Evolutionary conservation across 2,329 filamentous ascomycete genomes (phyloP), one percentile per base, ranked within the genome.

Genomic region (Nemania bipapillata): DNA sequence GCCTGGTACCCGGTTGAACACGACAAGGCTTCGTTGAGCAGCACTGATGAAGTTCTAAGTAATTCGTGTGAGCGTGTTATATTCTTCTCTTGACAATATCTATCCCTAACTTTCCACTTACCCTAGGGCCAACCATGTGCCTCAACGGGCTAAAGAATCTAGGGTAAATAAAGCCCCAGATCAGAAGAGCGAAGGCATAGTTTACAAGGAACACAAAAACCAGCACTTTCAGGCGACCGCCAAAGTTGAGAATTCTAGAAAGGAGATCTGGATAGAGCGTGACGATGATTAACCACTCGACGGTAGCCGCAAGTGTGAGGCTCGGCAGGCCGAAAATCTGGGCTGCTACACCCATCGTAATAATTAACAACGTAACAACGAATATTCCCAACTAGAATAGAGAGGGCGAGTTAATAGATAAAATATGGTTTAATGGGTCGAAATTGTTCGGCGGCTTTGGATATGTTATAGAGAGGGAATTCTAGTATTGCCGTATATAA

Each of bases 251-350:
- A 20, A 61, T n/a, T 9, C 47, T 60, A 24, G 63, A 55, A 15
- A 71, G 54, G 35, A 42, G 20, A 49, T 70, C 58, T 7, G 57
- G 50, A 45, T 68, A 58, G 55, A 76, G 22, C 42, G 77, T 80
- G 63, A 77, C 74, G 11, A 71, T 65, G 4, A 79, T 22, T 0
- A 77, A 35, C 0, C 75, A 77, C 65, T 81, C 77, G 0, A 68
- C 60, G 1, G 70, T 65, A 12, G 74, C 68, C 17, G 49, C 68
- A 12, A 78, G 66, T 1, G 75, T 77, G 22, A 76, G 70, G 61
- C 68, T 74, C 50, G 70, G 71, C 12, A 78, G 49, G 60, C 73
- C 72, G 37, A 78, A 73, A 9, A 77, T 45, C 40, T 65, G 60
- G n/a, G 60, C 17, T 20, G 49, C 30, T 42, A 60, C 15, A 54